Conservation (phyloP, 345 rosid genomes). For the Corymbia maculata region DNA sequence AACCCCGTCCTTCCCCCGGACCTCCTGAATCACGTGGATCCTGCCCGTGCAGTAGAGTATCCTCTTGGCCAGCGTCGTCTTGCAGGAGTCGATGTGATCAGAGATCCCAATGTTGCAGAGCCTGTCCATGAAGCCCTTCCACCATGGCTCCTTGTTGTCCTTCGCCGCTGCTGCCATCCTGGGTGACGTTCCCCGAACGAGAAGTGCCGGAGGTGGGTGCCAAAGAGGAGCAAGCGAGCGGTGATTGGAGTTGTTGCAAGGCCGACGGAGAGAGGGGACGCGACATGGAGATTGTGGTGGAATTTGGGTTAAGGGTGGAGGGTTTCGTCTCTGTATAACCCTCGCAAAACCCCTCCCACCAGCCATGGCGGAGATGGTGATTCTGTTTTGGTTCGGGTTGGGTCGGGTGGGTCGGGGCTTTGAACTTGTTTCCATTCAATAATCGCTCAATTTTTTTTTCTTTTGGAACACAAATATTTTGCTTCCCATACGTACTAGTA, state of each 20-base stretch:
- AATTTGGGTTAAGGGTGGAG: not conserved
- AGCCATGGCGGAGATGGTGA: no score
- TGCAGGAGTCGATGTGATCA: slow-evolving; percentile 94
- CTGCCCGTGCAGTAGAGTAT: slow-evolving; percentile 80
- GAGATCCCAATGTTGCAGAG: slow-evolving; percentile 93
- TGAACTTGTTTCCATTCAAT: not conserved
- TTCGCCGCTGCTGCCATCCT: slow-evolving; percentile 21
- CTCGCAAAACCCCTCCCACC: no score
- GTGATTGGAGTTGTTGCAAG: slow-evolving; percentile 17
- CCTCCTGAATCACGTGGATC: slow-evolving; percentile 98
- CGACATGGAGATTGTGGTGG: slow-evolving; percentile 20
- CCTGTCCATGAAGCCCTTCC: slow-evolving; percentile 91
- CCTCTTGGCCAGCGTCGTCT: slow-evolving; percentile 90
- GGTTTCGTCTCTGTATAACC: not conserved
- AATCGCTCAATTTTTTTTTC: not conserved
- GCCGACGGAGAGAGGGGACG: slow-evolving; percentile 11
- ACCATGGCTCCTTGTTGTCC: slow-evolving; percentile 83
- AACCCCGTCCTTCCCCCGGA: slow-evolving; percentile 91
- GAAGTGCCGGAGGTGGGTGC: slow-evolving; percentile 46
- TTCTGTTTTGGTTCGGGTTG: not conserved
- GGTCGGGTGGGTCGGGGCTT: not conserved
- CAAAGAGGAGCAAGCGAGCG: slow-evolving; percentile 40
- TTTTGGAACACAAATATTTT: not conserved
- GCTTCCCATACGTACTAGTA: not conserved
- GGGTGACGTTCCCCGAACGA: slow-evolving; percentile 57